Evolutionary conservation across 1,284 basidiomycete genomes (phyloP).

Genomic region (Lignosus rhinocerotis): DNA sequence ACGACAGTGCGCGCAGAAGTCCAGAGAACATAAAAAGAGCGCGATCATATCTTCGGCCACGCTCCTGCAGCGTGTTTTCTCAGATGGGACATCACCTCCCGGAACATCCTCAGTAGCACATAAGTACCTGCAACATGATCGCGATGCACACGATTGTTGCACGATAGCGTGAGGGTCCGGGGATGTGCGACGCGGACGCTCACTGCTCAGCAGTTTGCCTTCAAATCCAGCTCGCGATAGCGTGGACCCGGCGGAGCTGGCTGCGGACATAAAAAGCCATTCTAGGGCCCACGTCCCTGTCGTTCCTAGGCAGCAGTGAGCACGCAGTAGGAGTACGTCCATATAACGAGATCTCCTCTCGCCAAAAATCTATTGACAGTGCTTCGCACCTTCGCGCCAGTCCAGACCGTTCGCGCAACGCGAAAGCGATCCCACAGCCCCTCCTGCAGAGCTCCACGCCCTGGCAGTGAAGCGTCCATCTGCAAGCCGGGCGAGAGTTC

Average conservation of each 20-base stretch:
- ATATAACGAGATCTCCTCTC: conserved; percentile 16
- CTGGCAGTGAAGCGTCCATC: conserved; percentile 10
- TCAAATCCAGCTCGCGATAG: neutral
- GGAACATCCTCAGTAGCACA: conserved; percentile 14
- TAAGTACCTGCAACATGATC: conserved; percentile 16
- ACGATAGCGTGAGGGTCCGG: neutral
- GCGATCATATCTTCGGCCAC: conserved; percentile 23
- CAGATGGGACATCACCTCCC: conserved; percentile 25
- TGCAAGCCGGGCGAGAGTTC: conserved; percentile 11
- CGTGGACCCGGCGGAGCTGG: neutral
- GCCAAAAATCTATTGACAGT: conserved; percentile 9
- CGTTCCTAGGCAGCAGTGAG: conserved; percentile 18
- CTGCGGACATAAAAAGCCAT: neutral
- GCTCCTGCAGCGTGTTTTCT: conserved; percentile 23
- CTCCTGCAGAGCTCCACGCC: conserved; percentile 14
- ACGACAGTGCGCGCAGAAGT: conserved; percentile 25
- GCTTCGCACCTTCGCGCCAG: conserved; percentile 12
- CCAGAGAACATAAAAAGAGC: conserved; percentile 16
- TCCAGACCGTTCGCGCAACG: conserved; percentile 15
- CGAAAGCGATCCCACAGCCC: conserved; percentile 10
- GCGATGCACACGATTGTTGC: conserved; percentile 11
- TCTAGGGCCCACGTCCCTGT: conserved; percentile 1
- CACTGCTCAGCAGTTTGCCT: neutral
- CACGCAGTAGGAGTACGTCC: conserved; percentile 20
- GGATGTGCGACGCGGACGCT: neutral